Conservation (phyloP, 2,329 filamentous ascomycete species). For the Gnomoniopsis sp. region DNA sequence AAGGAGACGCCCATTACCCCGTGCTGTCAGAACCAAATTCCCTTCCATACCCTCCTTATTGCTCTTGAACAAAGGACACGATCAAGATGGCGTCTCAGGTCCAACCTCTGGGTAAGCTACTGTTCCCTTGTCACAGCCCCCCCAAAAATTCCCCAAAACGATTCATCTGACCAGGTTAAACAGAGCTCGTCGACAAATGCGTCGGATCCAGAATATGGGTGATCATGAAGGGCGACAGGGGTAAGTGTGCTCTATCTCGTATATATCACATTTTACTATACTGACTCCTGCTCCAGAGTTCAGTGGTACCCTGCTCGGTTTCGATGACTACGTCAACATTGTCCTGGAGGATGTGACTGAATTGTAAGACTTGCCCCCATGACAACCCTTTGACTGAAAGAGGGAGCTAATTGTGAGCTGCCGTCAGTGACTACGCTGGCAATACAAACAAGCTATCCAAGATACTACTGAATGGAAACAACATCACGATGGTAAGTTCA, state of each 20-base stretch:
- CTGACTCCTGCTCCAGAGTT: constrained; percentile 64
- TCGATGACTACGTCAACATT: constrained; percentile 99
- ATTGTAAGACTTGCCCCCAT: constrained; percentile 60
- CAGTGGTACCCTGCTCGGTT: constrained; percentile 87
- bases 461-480: constrained; percentile 95
- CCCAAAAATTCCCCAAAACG: background rate
- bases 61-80: background rate
- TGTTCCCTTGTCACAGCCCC: background rate
- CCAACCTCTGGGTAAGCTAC: constrained; percentile 61
- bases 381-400: background rate
- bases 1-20: background rate
- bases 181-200: constrained; percentile 98
- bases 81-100: constrained; percentile 67
- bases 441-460: constrained; percentile 86
- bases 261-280: background rate
- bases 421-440: constrained; percentile 80
- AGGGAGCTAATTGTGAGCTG: constrained; percentile 21
- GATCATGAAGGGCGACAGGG: constrained; percentile 99
- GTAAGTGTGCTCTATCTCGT: constrained; percentile 42
- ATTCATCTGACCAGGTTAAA: constrained; percentile 6
- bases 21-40: background rate
- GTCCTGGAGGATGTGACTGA: constrained; percentile 96
- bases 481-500: constrained; percentile 89
- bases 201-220: constrained; percentile 98
- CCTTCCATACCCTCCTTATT: background rate